Base-by-base conservation (phyloP, 768 basidiomycete species). In the Amanita molliuscula region DNA sequence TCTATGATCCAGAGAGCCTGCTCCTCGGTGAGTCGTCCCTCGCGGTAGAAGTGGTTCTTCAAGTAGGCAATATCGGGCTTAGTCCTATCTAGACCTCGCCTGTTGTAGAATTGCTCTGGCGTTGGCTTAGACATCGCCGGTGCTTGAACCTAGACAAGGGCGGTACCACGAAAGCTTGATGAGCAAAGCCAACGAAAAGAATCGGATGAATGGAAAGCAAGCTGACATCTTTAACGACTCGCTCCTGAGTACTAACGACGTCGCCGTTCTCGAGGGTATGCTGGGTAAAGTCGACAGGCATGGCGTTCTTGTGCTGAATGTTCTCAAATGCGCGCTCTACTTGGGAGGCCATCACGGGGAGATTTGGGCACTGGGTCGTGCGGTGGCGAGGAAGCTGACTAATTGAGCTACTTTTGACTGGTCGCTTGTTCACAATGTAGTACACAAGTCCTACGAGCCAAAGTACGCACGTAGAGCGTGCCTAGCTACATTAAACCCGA, bases 11-110 rank as follows among this genome's bases (percentile, higher is more conserved):
- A 96, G 54, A 96, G 63, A 3, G 96, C 96, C 65, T 98, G 93
- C 40, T 94, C 90, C 65, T 98, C 95, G 15, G 83, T 93, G 57
- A 98, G 58, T 45, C 94, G 74, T 0, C 95, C 95, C 65, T 97
- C 95, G 31, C 96, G 80, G 67, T 98, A 98, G 64, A 99, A 97
- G 69, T 99, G 96, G 60, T 97, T 98, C 74, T 98, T 99, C 54
- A 99, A 76, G 67, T 92, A 98, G 25, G 89, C 93, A 57, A 98
- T 75, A 65, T 97, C 90, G 8, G 95, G 95, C 66, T 95, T 97
- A 25, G 82, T 77, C 38, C 78, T 82, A 71, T 97, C 95, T 58
- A 81, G 76, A 25, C 71, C 69, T 47, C 69, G 68, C 47, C 67
- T 67, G 51, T 87, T 84, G 70, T 84, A 97, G 78, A 98, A 99